These are phyloP conservation scores for Aspergillus bertholletiae DNA, from an alignment of 495 filamentous ascomycete genomes.

Conservation along the genomic window DNA sequence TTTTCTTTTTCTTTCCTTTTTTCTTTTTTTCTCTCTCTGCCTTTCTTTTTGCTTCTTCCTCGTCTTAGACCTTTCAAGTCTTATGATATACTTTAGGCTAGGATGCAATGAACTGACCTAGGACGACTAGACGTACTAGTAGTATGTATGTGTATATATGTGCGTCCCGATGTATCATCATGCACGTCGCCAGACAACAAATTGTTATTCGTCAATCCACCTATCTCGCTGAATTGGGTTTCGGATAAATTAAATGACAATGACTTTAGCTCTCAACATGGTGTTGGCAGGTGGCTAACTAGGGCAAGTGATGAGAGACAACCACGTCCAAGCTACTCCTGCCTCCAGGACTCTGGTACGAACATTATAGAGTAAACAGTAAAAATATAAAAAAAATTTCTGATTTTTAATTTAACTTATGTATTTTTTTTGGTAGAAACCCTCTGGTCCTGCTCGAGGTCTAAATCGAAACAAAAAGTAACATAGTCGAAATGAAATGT, in stretches of 20 bases:
- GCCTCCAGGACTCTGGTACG: background rate
- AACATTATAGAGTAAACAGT: no score
- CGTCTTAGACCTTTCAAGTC: background rate
- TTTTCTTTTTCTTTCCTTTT: background rate
- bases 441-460: background rate
- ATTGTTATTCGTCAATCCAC: background rate
- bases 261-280: background rate
- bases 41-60: background rate
- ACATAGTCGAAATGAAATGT: conserved; percentile 1
- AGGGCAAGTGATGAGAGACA: background rate
- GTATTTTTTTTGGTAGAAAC: background rate
- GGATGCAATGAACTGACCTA: background rate
- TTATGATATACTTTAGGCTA: background rate
- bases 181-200: background rate
- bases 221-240: background rate
- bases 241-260: background rate
- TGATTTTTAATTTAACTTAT: background rate
- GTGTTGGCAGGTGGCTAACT: background rate
- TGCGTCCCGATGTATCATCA: background rate
- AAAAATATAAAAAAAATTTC: no score
- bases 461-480: conserved; percentile 11
- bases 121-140: no score
- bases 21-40: background rate
- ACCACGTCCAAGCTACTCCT: background rate
- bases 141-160: no score